Conservation (phyloP, 192 early-diverging fungal species). For the Irineochytrium annulatum region DNA sequence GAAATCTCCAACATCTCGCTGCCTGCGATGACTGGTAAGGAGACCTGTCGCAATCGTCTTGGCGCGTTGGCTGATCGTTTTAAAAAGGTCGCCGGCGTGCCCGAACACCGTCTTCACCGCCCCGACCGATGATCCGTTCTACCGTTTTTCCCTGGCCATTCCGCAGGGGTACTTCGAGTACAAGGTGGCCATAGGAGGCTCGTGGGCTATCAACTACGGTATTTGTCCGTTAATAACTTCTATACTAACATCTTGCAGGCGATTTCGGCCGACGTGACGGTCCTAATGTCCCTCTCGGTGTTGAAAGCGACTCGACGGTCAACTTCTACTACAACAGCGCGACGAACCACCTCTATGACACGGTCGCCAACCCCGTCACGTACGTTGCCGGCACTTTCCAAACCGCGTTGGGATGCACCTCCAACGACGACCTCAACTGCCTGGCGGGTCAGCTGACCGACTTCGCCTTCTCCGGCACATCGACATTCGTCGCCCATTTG, state of each 20-base stretch:
- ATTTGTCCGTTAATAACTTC: no score
- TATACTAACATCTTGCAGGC: no score
- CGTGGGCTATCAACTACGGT: not conserved
- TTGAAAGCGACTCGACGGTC: not conserved
- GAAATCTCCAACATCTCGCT: no score
- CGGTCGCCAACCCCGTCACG: not conserved
- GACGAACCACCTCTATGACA: not conserved
- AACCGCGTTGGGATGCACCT: not conserved
- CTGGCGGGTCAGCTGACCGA: not conserved
- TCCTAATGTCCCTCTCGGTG: not conserved
- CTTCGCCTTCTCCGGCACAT: not conserved
- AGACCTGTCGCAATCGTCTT: no score
- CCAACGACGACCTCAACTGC: not conserved
- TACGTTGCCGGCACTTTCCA: not conserved
- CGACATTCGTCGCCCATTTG: not conserved
- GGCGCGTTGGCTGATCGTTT: no score
- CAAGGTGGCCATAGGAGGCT: not conserved
- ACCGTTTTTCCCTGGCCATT: not conserved
- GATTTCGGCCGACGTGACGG: not conserved
- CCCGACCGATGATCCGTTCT: constrained; percentile 3
- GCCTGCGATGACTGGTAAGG: no score
- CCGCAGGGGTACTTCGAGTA: constrained; percentile 3
- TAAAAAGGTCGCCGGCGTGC: not conserved
- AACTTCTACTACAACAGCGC: not conserved
- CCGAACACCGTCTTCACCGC: not conserved